Conservation (phyloP, 2,329 filamentous ascomycete species). For the Coniosporium tulheliwenetii region DNA sequence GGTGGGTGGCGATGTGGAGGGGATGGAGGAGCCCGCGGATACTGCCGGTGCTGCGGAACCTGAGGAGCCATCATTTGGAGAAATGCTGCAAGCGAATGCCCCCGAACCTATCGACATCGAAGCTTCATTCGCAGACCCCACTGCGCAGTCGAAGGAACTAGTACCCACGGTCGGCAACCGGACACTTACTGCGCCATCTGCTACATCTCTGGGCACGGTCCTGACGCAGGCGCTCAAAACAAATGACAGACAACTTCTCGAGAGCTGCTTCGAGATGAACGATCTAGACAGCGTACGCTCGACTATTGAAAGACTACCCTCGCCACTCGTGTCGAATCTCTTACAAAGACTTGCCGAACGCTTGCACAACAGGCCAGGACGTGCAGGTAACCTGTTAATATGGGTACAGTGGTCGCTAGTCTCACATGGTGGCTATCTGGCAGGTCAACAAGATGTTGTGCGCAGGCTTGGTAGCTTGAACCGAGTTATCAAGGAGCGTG, state of each 20-base stretch:
- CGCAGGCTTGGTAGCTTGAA: slow-evolving; percentile 65
- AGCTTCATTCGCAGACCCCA: slow-evolving; percentile 31
- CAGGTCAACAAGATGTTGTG: slow-evolving; percentile 70
- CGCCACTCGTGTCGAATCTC: slow-evolving; percentile 61
- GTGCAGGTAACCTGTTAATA: slow-evolving; percentile 77
- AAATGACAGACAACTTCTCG: slow-evolving; percentile 77
- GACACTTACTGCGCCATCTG: slow-evolving; percentile 46
- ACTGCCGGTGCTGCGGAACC: slow-evolving; percentile 17
- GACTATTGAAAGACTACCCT: slow-evolving; percentile 84
- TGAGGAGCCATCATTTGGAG: slow-evolving; percentile 65
- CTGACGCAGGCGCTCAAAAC: slow-evolving; percentile 84
- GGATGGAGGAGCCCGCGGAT: slow-evolving; percentile 18
- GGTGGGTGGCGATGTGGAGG: slow-evolving; percentile 10
- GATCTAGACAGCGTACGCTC: slow-evolving; percentile 65
- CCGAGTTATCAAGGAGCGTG: slow-evolving; percentile 74
- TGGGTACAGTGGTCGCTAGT: slow-evolving; percentile 96
- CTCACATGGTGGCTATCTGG: slow-evolving; percentile 79
- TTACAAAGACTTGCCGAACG: slow-evolving; percentile 75
- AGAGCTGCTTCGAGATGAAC: slow-evolving; percentile 74
- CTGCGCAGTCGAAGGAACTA: slow-evolving; percentile 28
- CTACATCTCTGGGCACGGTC: slow-evolving; percentile 78
- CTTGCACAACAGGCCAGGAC: slow-evolving; percentile 72
- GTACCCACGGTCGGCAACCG: slow-evolving; percentile 26
- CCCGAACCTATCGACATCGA: slow-evolving; percentile 64
- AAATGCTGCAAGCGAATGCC: slow-evolving; percentile 56